Base-by-base conservation (phyloP, 202 grass and related monocot genomes). In the Thinopyrum obtusiflorum region DNA sequence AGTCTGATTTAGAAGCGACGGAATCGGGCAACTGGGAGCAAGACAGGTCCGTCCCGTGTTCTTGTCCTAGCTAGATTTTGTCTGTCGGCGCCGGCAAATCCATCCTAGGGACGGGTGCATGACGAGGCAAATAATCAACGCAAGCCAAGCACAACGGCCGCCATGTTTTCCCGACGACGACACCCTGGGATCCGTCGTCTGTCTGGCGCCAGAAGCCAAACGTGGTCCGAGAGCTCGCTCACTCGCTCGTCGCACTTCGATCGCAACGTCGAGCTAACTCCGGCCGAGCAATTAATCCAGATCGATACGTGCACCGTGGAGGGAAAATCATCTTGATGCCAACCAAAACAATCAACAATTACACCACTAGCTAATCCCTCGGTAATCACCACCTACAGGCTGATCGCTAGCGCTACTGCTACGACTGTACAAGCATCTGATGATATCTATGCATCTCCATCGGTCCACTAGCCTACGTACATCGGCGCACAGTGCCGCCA, bases 281-380 rank as follows among this genome's bases (percentile, higher is more conserved):
- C 5, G 27, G 4, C 20, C 28, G 2, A 29, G 47, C 73, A 57
- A 57, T 76, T 1, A 76, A 76, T 59, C 47, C 47, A n/a, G 44
- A 76, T 47, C 4, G 15, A 26, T 29, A 44, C 36, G 64, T 33
- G n/a, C n/a, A 4, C 11, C 5, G 21, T 25, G 65, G 66, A 71
- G 32, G 23, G 32, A 17, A 71, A n/a, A 4, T 18, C 4, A 37
- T 26, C 49, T 61, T 17, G 68, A 73, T 46, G 36, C 68, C 68
- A 63, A 31, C 18, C 55, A 21, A 83, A 83, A 42, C 55, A 23
- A 74, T 83, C 24, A 6, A 46, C 36, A 47, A 32, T 74, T 83
- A 44, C 81, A 73, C 37, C 8, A 4, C 65, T 70, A 26, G 6
- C 6, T 7, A 17, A 28, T 44, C 68, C 68, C 0, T 8, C 5